Conservation (phyloP, 257 asterid species). For the Rhazya stricta region DNA sequence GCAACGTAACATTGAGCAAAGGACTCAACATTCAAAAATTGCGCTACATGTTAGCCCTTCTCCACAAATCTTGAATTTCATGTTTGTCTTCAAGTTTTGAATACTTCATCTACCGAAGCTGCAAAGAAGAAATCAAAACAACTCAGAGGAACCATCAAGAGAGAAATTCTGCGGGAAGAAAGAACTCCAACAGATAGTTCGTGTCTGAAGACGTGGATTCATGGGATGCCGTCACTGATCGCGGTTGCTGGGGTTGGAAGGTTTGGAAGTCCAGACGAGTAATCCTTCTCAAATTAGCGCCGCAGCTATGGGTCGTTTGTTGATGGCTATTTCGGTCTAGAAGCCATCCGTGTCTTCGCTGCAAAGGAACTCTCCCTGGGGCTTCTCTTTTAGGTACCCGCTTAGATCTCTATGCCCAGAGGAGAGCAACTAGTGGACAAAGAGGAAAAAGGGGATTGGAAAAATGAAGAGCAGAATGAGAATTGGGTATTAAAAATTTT, state of each 20-base stretch:
- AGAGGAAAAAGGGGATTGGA: slow-evolving; percentile 9
- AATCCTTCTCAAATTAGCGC: slow-evolving; percentile 29
- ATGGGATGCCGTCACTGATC: slow-evolving; percentile 49
- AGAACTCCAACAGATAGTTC: slow-evolving; percentile 54
- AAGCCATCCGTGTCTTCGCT: slow-evolving; percentile 29
- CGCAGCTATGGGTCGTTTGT: slow-evolving; percentile 19
- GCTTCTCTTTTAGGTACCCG: slow-evolving; percentile 65
- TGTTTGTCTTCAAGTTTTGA: not conserved
- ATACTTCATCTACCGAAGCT: not conserved
- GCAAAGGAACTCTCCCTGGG: slow-evolving; percentile 55
- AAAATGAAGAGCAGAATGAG: slow-evolving; percentile 28
- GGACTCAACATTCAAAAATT: slow-evolving; percentile 29
- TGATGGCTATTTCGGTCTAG: slow-evolving; percentile 47
- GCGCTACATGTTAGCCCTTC: slow-evolving; percentile 23
- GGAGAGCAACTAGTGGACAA: slow-evolving; percentile 36
- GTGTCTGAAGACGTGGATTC: slow-evolving; percentile 70
- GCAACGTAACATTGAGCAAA: not conserved
- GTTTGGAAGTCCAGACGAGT: slow-evolving; percentile 43
- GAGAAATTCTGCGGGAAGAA: not conserved
- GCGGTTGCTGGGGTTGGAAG: slow-evolving; percentile 42
- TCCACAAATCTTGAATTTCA: not conserved
- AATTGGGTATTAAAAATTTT: slow-evolving; percentile 75
- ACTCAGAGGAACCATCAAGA: not conserved
- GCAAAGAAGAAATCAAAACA: not conserved
- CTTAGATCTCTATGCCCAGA: slow-evolving; percentile 60